A percentile compares a stretch with the other conserved stretches of the same genome.
Conservation (phyloP, 495 filamentous ascomycete genomes). For the Glutinoglossum americanum region DNA sequence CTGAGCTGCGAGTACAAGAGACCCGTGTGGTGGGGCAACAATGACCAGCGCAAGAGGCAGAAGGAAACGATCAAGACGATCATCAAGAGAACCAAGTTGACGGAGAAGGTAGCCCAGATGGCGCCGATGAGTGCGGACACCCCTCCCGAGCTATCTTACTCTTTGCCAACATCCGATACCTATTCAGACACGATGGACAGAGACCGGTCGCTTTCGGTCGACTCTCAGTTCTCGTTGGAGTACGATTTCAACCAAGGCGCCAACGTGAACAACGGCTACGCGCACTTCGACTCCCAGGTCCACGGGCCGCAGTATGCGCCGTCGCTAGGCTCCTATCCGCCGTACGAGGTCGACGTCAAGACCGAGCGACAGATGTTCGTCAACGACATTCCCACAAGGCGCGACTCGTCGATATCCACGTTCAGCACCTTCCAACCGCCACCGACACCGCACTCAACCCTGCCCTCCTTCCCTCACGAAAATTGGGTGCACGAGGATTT, state of each 20-base stretch:
- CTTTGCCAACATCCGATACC: conserved; percentile 57
- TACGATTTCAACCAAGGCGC: conserved; percentile 52
- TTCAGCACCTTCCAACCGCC: conserved; percentile 75
- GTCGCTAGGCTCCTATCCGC: conserved; percentile 30
- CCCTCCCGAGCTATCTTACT: conserved; percentile 63
- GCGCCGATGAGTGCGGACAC: conserved; percentile 35
- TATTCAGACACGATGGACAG: conserved; percentile 46
- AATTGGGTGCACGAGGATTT: conserved; percentile 61
- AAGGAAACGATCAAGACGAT: conserved; percentile 93
- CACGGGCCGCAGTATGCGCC: conserved; percentile 17
- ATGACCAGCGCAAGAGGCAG: conserved; percentile 59
- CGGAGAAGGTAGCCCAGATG: conserved; percentile 47
- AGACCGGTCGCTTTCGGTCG: conserved; percentile 51
- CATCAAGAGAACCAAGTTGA: conserved; percentile 88
- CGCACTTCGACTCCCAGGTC: conserved; percentile 15
- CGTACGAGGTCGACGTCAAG: conserved; percentile 89
- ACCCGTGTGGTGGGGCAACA: conserved; percentile 91
- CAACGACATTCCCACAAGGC: conserved; percentile 63
- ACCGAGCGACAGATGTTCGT: conserved; percentile 89
- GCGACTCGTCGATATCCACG: conserved; percentile 67
- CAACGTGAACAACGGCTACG: conserved; percentile 26
- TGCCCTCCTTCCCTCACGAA: conserved; percentile 40
- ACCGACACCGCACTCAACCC: conserved; percentile 35
- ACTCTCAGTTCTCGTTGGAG: conserved; percentile 52
- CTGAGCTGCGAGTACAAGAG: conserved; percentile 88